Percentiles rank a stretch among this genome's conserved stretches.
Evolutionary conservation across 2,329 filamentous ascomycete species (phyloP).

Genomic region (Neurospora sp.): DNA sequence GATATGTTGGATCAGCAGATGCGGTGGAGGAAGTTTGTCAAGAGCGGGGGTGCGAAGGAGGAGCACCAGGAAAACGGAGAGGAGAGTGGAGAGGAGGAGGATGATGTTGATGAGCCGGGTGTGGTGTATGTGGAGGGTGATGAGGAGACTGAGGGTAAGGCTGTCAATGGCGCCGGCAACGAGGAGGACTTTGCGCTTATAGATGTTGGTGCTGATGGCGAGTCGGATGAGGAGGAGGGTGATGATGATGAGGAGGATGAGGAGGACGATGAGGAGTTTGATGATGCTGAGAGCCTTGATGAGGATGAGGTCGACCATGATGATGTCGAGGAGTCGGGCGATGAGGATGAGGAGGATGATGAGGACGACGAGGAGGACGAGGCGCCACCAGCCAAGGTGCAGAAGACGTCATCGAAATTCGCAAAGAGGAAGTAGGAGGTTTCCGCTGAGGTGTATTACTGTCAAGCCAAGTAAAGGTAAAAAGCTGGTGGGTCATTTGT

Average conservation of each 20-base stretch:
- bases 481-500: neutral
- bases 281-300: constrained; percentile 20
- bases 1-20: constrained; percentile 92
- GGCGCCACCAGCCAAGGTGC: constrained; percentile 26
- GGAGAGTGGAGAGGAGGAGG: constrained; percentile 45
- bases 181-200: constrained; percentile 38
- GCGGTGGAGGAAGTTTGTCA: constrained; percentile 52
- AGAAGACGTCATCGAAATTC: constrained; percentile 23
- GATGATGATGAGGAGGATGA: constrained; percentile 26
- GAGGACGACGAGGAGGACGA: constrained; percentile 23
- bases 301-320: constrained; percentile 26
- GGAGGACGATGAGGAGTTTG: constrained; percentile 16
- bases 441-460: neutral
- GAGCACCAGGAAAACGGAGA: constrained; percentile 34
- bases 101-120: constrained; percentile 57
- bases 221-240: constrained; percentile 35
- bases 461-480: neutral
- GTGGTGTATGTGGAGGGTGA: constrained; percentile 84
- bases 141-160: constrained; percentile 42
- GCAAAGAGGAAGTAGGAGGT: constrained; percentile 20
- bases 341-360: constrained; percentile 24
- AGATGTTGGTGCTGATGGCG: constrained; percentile 37
- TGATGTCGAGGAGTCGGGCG: constrained; percentile 24
- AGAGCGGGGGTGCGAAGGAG: constrained; percentile 29
- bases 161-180: constrained; percentile 51